These are phyloP conservation scores for Remersonia thermophila DNA, from an alignment of 2,329 filamentous ascomycete species.

Conservation along the genomic window DNA sequence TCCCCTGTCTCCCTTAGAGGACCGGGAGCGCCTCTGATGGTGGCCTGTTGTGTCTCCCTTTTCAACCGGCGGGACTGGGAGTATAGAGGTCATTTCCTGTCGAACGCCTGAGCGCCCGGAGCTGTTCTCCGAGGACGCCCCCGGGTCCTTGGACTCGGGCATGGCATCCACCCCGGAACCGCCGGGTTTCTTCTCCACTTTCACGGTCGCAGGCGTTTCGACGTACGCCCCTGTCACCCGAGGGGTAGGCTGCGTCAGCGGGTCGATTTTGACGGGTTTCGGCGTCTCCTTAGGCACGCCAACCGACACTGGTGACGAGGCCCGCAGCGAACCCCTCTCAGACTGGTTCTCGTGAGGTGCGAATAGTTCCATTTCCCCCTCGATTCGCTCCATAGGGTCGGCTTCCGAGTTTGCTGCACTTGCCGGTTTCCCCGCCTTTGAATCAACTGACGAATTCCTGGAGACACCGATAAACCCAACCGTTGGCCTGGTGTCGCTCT, in stretches of 20 bases:
- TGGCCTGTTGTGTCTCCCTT: constrained; percentile 3
- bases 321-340: constrained; percentile 41
- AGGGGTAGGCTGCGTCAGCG: constrained; percentile 39
- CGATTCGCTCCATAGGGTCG: constrained; percentile 45
- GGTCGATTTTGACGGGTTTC: constrained; percentile 31
- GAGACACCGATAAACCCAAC: constrained; percentile 36
- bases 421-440: constrained; percentile 34
- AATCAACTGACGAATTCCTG: constrained; percentile 33
- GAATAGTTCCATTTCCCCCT: constrained; percentile 44
- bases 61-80: constrained; percentile 5
- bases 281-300: constrained; percentile 34
- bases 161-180: neutral
- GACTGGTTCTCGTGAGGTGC: constrained; percentile 42
- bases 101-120: neutral
- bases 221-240: constrained; percentile 43
- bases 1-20: constrained; percentile 11
- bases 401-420: constrained; percentile 37
- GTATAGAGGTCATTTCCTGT: neutral
- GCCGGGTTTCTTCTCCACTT: constrained; percentile 26
- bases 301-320: constrained; percentile 31
- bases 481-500: constrained; percentile 23
- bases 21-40: constrained; percentile 12
- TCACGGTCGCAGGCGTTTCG: constrained; percentile 40
- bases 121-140: constrained; percentile 6
- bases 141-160: constrained; percentile 6